Evolutionary conservation across 2,329 filamentous ascomycete species (phyloP).

Genomic region (Colletotrichum endophyticum): DNA sequence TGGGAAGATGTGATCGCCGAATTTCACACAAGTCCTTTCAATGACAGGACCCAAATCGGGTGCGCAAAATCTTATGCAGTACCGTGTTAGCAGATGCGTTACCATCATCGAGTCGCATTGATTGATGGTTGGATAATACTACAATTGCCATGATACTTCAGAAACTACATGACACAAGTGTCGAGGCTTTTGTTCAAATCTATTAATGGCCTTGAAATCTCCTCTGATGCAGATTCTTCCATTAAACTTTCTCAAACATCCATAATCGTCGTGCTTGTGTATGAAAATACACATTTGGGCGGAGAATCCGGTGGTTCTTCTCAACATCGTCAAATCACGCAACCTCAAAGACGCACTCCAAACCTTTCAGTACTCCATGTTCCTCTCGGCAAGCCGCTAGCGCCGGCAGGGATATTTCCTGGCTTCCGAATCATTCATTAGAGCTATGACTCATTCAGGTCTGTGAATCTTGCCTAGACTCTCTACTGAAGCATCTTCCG

Average conservation of each 20-base stretch:
- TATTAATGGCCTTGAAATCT: neutral
- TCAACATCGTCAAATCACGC: neutral
- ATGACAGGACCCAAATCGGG: neutral
- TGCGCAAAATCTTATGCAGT: neutral
- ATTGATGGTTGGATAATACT: neutral
- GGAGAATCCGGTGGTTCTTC: neutral
- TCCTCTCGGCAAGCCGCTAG: neutral
- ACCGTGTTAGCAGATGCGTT: neutral
- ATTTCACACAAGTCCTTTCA: neutral
- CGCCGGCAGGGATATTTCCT: neutral
- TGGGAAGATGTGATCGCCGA: neutral
- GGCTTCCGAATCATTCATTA: neutral
- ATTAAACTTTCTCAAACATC: neutral
- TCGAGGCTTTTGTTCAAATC: neutral
- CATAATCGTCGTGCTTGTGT: neutral
- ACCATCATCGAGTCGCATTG: neutral
- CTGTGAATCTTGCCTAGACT: neutral
- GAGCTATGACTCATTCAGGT: neutral
- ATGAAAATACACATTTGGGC: neutral
- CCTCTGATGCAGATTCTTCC: neutral
- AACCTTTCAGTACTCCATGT: neutral
- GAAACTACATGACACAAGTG: neutral
- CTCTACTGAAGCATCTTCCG: neutral
- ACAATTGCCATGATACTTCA: neutral
- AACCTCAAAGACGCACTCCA: neutral